Base-by-base conservation (phyloP, 768 basidiomycete genomes). In the Kwoniella sp. region DNA sequence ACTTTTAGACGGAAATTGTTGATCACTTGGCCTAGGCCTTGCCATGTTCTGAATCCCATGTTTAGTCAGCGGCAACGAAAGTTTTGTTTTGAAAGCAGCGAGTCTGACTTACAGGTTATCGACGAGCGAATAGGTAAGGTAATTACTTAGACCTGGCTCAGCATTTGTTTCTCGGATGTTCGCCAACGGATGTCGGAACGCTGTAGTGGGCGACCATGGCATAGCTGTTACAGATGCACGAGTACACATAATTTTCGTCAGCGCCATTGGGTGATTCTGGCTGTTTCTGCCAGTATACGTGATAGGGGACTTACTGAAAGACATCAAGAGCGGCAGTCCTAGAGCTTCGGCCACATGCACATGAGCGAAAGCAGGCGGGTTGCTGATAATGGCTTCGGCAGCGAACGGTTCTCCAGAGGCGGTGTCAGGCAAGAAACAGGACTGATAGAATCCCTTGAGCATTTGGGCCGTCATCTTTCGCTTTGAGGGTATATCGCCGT, bases 151-250 rank as follows among this genome's bases (percentile, higher is more conserved):
- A 2, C 83, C 80, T 9, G 69, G 72, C 55, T 83, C 81, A 4
- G 85, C 85, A 65, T 87, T 86, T 4, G 84, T 83, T 13, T 79
- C 74, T 24, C 80, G 81, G 74, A 87, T 83, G 60, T 83, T 85
- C 58, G 86, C 85, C n/a, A 87, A 80, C 1, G 86, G 86, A 74
- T 87, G 86, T 0, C 83, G 80, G 68, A 86, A 87, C 7, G 82
- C 73, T 0, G 80, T 80, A 0, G 84, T 86, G 0, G 85, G 82
- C 50, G 82, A 82, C 85, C 86, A 87, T 44, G 86, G 86, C 86
- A 87, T 87, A 8, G 85, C 86, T 87, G 22, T n/a, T n/a, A n/a
- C n/a, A n/a, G n/a, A n/a, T n/a, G n/a, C n/a, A 60, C 26, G 24
- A 53, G 26, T 56, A 19, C 60, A 46, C 53, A 25, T n/a, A n/a